A percentile compares a stretch with the other conserved stretches of the same genome.
phyloP scores from a whole-genome alignment of 805 yeast species.

The Candida maris region DNA sequence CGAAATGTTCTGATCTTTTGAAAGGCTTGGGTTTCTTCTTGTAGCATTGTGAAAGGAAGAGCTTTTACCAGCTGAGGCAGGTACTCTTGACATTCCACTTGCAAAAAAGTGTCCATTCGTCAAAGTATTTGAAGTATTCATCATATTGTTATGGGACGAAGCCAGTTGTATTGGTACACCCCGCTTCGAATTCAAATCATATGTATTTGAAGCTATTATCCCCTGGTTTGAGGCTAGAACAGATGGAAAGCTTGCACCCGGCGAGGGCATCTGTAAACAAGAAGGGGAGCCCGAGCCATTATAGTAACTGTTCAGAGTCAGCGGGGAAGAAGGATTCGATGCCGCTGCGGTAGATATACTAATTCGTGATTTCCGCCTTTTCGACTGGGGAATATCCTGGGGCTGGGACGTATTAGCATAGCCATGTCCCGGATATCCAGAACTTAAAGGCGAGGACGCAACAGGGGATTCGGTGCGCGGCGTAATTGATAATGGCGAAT shows the following conservation, averaged over 20 bases:
- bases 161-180: slow-evolving; percentile 17
- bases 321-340: slow-evolving; percentile 30
- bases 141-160: too few species aligned
- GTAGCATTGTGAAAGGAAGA: too few species aligned
- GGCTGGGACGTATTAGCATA: slow-evolving; percentile 19
- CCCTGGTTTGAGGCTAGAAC: slow-evolving; percentile 23
- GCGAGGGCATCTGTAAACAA: slow-evolving; percentile 11
- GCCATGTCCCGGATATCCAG: slow-evolving; percentile 5
- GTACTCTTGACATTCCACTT: too few species aligned
- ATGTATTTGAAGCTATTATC: slow-evolving; percentile 25
- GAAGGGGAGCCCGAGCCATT: slow-evolving; percentile 12
- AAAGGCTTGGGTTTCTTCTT: neutral
- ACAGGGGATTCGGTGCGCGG: slow-evolving; percentile 16
- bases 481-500: slow-evolving; percentile 23
- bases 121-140: too few species aligned
- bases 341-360: slow-evolving; percentile 5
- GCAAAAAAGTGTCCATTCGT: neutral
- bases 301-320: slow-evolving; percentile 5
- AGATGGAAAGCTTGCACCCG: slow-evolving; percentile 16
- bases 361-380: slow-evolving; percentile 30
- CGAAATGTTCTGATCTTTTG: slow-evolving; percentile 6
- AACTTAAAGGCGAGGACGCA: slow-evolving; percentile 14
- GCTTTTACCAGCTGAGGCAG: too few species aligned
- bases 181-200: slow-evolving; percentile 26
- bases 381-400: slow-evolving; percentile 30